Evolutionary conservation across 257 asterid genomes (phyloP), one percentile per base, ranked within the genome.

Genomic region (Solanum peruvianum): DNA sequence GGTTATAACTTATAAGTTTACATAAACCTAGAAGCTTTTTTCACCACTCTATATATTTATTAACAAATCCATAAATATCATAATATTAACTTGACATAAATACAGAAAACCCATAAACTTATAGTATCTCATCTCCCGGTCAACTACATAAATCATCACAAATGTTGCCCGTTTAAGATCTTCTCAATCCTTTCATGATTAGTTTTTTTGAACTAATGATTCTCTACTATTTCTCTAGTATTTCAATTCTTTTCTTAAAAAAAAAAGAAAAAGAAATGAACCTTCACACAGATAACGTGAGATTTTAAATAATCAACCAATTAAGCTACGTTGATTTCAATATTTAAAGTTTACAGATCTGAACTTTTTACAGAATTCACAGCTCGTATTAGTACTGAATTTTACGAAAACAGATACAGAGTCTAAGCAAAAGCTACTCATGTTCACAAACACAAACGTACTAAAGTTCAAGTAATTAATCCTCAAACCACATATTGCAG

Each of bases 321-420:
- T 1, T 62, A 9, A 62, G 15, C 15, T n/a, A 64, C 9, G 2
- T 2, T 2, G 0, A n/a, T 23, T 60, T 0, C 8, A 18, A 13
- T 3, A 67, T 67, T 67, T 13, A 1, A 67, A 67, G 3, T 29
- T 67, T 27, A 13, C 16, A 27, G 75, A 33, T 70, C 78, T 16
- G 3, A 70, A 33, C 4, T 16, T 70, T 11, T 42, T 14, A 33
- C 44, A 33, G 3, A 70, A 70, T 33, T 18, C 78, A 15, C 7
- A 69, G 7, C 76, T 69, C 9, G 76, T 29, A 18, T 29, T 31
- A 69, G 39, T 69, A 15, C 23, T 29, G 23, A 16, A 7, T 29
- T 29, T 69, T 18, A 71, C 0, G 0, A 18, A 71, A 7, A 33
- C 8, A 71, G 16, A 31, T 31, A 31, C 13, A 8, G 1, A 25